Evolutionary conservation across 1,284 basidiomycete species (phyloP), one percentile per base, ranked within the genome.

Genomic region (Ganoderma leucocontextum): DNA sequence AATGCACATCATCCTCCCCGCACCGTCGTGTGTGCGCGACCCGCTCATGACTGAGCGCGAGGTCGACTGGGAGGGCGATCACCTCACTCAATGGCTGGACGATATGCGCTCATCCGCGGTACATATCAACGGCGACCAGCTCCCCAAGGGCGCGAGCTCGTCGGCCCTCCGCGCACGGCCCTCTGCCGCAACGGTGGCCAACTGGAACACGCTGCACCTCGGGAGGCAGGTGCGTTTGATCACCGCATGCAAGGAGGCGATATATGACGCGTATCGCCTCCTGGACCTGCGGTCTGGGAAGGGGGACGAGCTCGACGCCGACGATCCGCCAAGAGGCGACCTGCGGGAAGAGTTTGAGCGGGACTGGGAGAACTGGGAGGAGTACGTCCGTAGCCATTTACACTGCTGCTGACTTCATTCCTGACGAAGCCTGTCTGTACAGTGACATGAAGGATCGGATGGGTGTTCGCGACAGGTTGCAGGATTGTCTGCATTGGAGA

Each of bases 361-460:
- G 1, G 86, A 87, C 52, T 93, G 92, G 90, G 77, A 79, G 13
- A 87, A 87, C 65, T 93, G 91, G 92, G 84, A 88, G 78, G 85
- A 83, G 92, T 93, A 64, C 73, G 89, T 70, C 12, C 25, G 17
- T 22, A 7, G 2, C 38, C 38, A 38, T n/a, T 22, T 25, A 12
- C 42, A 64, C 25, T 62, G 35, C 19, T 35, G 9, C 8, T 36
- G 25, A 22, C 19, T 69, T 29, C 58, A 22, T 57, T 61, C 25
- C 35, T 38, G 66, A 39, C 60, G 63, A 33, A 57, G 15, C 61
- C 44, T 55, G 47, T 13, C 17, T 55, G 47, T 13, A 15, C 68
- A 93, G 91, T 70, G 92, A 93, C 73, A 93, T 93, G 92, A 82
- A 82, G 62, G 89, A 91, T 73, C 88, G 91, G n/a, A 89, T 90